Evolutionary conservation across 768 basidiomycete genomes (phyloP), one percentile per base, ranked within the genome.

Genomic region (Macrolepiota dolichaula): DNA sequence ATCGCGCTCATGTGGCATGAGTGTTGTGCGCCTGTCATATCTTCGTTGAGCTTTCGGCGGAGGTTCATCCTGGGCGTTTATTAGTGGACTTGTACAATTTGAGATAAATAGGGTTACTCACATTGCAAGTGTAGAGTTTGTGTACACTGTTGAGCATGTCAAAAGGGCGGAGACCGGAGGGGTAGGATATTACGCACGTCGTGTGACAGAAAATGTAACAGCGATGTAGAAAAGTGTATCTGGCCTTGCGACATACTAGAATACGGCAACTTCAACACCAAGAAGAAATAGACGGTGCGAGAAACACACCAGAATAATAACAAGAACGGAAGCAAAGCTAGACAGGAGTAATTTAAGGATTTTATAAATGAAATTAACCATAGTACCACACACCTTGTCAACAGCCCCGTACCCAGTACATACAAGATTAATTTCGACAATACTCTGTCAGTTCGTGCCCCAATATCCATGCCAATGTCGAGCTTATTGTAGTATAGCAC

Each of bases 151-250:
- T 6, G 12, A 27, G 37, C 40, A 37, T 19, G 17, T 17, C 24
- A 29, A 12, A 24, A 38, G 32, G 25, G 1, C 44, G n/a, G 9
- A 22, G n/a, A 38, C 46, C 17, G 12, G 11, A 22, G 63, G 44
- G 17, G 15, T 10, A 47, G 17, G 15, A 12, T 3, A 22, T 24
- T 24, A 65, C 73, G 59, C 49, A 74, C 73, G 47, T 64, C 71
- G 63, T 6, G 73, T 68, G 11, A 71, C 69, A 2, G 73, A 74
- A 50, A 72, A 70, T 49, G 70, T 69, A 58, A 73, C 69, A 32
- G 65, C 69, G 13, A 74, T 65, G 54, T 74, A 74, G 29, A 73
- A 64, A 22, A 74, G 59, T 4, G 71, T 70, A 36, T 68, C 61
- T 9, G 73, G 71, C 32, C 67, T 63, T 10, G 69, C 72, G 19